A percentile compares a stretch with the other conserved stretches of the same genome.
These are phyloP conservation scores for Tuber magnatum DNA, from an alignment of 495 filamentous ascomycete species.

Conservation along the genomic window DNA sequence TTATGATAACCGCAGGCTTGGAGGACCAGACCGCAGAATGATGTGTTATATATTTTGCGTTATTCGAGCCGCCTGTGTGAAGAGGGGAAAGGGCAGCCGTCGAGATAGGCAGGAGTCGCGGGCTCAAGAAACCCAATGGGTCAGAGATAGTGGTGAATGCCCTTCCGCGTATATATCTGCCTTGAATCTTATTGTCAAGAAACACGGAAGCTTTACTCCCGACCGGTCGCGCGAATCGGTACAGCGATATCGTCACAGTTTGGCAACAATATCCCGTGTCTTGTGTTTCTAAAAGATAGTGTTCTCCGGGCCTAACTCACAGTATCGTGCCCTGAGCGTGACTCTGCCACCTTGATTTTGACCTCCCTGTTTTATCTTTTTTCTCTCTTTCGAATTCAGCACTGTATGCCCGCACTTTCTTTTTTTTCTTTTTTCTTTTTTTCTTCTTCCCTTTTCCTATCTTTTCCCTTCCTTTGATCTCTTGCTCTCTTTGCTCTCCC, in stretches of 20 bases:
- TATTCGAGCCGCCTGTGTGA: conserved; percentile 1
- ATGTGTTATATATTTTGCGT: not conserved
- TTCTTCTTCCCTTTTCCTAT: conserved; percentile 6
- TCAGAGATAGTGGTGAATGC: not conserved
- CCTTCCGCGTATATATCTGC: conserved; percentile 29
- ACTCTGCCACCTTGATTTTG: not conserved
- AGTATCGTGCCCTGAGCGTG: conserved; percentile 2
- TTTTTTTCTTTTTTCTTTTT: conserved; percentile 10
- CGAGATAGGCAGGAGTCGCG: not conserved
- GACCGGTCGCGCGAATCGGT: conserved; percentile 34
- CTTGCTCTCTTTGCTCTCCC: conserved; percentile 7
- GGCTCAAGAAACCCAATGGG: conserved; percentile 1
- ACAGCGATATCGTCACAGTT: conserved; percentile 32
- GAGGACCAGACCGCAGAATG: not conserved
- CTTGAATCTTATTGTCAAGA: conserved; percentile 16
- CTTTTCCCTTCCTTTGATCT: conserved; percentile 10
- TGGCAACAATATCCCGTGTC: conserved; percentile 34
- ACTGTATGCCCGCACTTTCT: conserved; percentile 13
- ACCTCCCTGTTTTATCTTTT: not conserved
- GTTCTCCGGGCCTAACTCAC: not conserved
- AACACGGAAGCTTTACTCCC: conserved; percentile 27
- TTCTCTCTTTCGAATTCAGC: not conserved
- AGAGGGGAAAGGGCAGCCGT: not conserved
- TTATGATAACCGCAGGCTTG: not conserved
- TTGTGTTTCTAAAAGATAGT: conserved; percentile 30